Evolutionary conservation across 2,329 filamentous ascomycete species (phyloP), one percentile per base, ranked within the genome.

Genomic region (Massarina eburnea): DNA sequence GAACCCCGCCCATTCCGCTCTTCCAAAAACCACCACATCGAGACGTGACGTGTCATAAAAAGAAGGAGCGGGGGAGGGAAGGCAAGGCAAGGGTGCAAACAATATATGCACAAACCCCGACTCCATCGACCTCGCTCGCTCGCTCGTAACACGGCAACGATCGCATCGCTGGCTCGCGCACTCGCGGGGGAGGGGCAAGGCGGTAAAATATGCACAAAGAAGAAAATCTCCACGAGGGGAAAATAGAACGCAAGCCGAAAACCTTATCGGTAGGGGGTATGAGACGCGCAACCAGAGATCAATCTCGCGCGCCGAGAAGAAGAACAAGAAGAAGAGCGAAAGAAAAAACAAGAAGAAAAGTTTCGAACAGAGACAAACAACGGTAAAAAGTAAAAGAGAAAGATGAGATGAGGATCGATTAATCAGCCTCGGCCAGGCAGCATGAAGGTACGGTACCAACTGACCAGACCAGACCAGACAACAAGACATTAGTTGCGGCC

Each of bases 401-500:
- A n/a, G n/a, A n/a, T n/a, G n/a, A n/a, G n/a, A n/a, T n/a, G n/a
- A n/a, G n/a, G n/a, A n/a, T n/a, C n/a, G n/a, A n/a, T n/a, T n/a
- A n/a, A n/a, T n/a, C n/a, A n/a, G n/a, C n/a, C n/a, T n/a, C n/a
- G n/a, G n/a, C n/a, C n/a, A n/a, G n/a, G n/a, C n/a, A n/a, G n/a
- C n/a, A n/a, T n/a, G n/a, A n/a, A n/a, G n/a, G n/a, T n/a, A n/a
- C n/a, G n/a, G n/a, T n/a, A n/a, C n/a, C n/a, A n/a, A n/a, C n/a
- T n/a, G n/a, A n/a, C n/a, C n/a, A n/a, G n/a, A n/a, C n/a, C n/a
- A n/a, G n/a, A n/a, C n/a, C n/a, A n/a, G n/a, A n/a, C n/a, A n/a
- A 49, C 36, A 55, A 58, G 48, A 61, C 55, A 61, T 63, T 58
- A 62, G 33, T 30, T 40, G 43, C 41, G 43, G 40, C 43, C 49